Conservation (phyloP, 1,284 basidiomycete species). For the Ustilago vetiveriae region DNA sequence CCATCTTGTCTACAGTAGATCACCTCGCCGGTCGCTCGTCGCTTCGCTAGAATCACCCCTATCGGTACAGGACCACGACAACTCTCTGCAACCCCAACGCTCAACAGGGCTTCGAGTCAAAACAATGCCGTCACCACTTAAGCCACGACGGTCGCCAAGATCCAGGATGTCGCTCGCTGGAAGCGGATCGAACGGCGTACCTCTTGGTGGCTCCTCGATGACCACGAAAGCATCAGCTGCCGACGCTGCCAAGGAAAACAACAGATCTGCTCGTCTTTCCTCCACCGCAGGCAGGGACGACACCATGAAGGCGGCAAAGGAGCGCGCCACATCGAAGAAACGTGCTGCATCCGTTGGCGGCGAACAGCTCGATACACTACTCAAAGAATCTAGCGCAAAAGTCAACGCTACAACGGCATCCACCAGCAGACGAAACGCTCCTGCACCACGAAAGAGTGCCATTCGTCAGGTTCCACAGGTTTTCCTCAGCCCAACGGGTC, state of each 20-base stretch:
- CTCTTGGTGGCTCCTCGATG: constrained; percentile 45
- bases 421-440: constrained; percentile 46
- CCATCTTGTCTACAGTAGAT: background rate
- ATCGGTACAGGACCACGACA: background rate
- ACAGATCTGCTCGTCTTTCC: constrained; percentile 25
- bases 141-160: constrained; percentile 43
- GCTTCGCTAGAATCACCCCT: constrained; percentile 1
- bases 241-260: constrained; percentile 39
- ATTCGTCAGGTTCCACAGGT: constrained; percentile 57
- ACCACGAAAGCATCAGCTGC: constrained; percentile 23
- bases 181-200: constrained; percentile 39
- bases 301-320: constrained; percentile 35
- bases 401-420: constrained; percentile 18
- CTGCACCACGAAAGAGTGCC: constrained; percentile 56
- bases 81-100: background rate
- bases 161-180: constrained; percentile 42
- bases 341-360: constrained; percentile 45
- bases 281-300: constrained; percentile 29
- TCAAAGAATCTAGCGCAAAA: constrained; percentile 33
- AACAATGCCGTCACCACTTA: constrained; percentile 45
- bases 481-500: constrained; percentile 57
- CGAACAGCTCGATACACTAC: constrained; percentile 35
- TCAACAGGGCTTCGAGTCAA: background rate
- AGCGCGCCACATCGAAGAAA: constrained; percentile 35
- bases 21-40: background rate